Percentiles rank a stretch among this genome's conserved stretches.
Evolutionary conservation across 768 basidiomycete genomes (phyloP).

Genomic region (Podaxis rugospora): DNA sequence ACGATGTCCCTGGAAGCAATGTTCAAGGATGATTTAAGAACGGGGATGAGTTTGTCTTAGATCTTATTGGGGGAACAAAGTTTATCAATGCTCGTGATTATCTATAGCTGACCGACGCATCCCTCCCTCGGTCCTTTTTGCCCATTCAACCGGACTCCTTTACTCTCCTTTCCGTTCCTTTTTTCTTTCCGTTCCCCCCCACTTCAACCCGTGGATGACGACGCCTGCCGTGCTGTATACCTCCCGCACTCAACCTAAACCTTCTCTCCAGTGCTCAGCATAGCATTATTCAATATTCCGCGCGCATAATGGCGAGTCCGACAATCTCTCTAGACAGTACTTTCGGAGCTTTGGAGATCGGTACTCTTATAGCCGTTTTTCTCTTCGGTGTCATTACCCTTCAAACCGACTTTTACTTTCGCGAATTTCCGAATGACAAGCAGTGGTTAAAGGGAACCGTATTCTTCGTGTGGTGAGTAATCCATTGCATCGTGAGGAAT

Average conservation of each 20-base stretch:
- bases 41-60: background rate
- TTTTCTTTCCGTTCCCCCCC: background rate
- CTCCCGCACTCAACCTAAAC: background rate
- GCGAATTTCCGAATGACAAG: slow-evolving; percentile 10
- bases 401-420: slow-evolving; percentile 14
- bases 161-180: background rate
- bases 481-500: background rate
- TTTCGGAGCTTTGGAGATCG: slow-evolving; percentile 17
- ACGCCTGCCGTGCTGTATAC: background rate
- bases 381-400: slow-evolving; percentile 16
- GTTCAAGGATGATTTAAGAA: background rate
- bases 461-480: background rate
- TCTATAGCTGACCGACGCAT: background rate
- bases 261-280: background rate
- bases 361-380: slow-evolving; percentile 14
- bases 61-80: background rate
- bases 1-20: background rate
- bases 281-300: background rate
- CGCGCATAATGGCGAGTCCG: background rate
- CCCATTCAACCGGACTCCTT: background rate
- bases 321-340: slow-evolving; percentile 8
- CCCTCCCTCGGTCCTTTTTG: background rate
- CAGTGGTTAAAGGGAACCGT: background rate
- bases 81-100: background rate
- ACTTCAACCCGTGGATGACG: background rate